Evolutionary conservation across 1,139 yeast species (phyloP).

Genomic region (Kazachstania sp.): DNA sequence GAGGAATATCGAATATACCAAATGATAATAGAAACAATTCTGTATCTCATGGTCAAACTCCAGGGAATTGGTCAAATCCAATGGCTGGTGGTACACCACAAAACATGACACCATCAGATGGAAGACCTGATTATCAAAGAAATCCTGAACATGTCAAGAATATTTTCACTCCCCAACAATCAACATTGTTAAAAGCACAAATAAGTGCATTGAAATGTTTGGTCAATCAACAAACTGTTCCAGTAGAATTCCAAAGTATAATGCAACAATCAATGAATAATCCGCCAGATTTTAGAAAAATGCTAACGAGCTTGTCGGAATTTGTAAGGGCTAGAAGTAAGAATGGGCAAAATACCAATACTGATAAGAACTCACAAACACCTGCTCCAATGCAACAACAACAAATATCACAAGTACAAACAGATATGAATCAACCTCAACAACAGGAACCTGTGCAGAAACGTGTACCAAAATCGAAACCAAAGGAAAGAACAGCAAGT

Average conservation of each 20-base stretch:
- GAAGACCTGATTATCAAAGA: slow-evolving; percentile 4
- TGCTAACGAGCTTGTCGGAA: slow-evolving; percentile 26
- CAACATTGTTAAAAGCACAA: slow-evolving; percentile 60
- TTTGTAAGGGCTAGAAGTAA: slow-evolving; percentile 21
- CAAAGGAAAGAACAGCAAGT: not conserved
- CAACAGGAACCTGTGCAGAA: not conserved
- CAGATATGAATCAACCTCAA: not conserved
- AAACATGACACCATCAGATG: slow-evolving; percentile 9
- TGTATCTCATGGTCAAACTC: not conserved
- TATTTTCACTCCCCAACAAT: slow-evolving; percentile 38
- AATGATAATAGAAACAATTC: not conserved
- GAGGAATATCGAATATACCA: too few relatives aligned
- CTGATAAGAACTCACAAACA: not conserved
- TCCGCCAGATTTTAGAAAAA: slow-evolving; percentile 29
- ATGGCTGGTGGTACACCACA: not conserved
- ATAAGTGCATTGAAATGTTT: slow-evolving; percentile 60
- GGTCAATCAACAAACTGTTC: slow-evolving; percentile 52
- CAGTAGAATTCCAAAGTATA: slow-evolving; percentile 42
- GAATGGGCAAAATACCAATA: slow-evolving; percentile 1
- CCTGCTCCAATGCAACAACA: slow-evolving; percentile 1
- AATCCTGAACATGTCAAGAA: slow-evolving; percentile 33
- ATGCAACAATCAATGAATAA: slow-evolving; percentile 32
- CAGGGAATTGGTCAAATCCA: not conserved
- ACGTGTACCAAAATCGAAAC: too few relatives aligned
- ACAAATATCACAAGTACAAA: slow-evolving; percentile 4